Base-by-base conservation (phyloP, 2,329 filamentous ascomycete species). In the Fusarium sp. region DNA sequence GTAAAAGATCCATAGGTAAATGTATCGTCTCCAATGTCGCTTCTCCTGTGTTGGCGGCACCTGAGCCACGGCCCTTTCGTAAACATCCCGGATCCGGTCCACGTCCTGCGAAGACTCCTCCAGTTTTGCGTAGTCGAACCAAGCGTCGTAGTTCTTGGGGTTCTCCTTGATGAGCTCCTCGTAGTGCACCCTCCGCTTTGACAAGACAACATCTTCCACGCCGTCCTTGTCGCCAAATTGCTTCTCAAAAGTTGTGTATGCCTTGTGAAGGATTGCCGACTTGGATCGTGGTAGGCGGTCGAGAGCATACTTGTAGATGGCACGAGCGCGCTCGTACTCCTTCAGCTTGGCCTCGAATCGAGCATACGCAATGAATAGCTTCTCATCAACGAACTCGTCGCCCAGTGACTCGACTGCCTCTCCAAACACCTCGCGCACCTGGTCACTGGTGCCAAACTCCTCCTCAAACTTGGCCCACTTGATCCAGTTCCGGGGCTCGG, bases 401-500 rank as follows among this genome's bases (percentile, higher is more conserved):
- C 96, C 95, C 35, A 99, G 85, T 0, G 94, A 92, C 81, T 98
- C 96, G 35, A 98, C 92, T 2, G 96, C 95, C 65, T 90, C 89
- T 5, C 95, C 95, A 80, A 95, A 98, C 0, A 98, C 96, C 72
- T 98, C 95, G 25, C 97, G 90, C 8, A 99, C 97, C 74, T 96
- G 83, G 78, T 98, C 96, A 80, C 93, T 96, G 2, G 95, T 98
- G 10, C 97, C 97, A 77, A 92, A 94, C 80, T 99, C 97, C 82
- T 98, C 96, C 83, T 99, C 97, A 77, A 98, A 99, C 71, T 94
- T 94, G 69, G 96, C 93, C 97, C 97, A 99, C 82, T 98, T 98
- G 84, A 99, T 97, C 95, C 96, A 99, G 80, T 98, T 98, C 79
- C 94, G 91, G 25, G 97, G 94, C 79, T 98, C 96, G 0, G 97